Conservation (phyloP, 2,329 filamentous ascomycete genomes). For the Fusarium abutilonis region DNA sequence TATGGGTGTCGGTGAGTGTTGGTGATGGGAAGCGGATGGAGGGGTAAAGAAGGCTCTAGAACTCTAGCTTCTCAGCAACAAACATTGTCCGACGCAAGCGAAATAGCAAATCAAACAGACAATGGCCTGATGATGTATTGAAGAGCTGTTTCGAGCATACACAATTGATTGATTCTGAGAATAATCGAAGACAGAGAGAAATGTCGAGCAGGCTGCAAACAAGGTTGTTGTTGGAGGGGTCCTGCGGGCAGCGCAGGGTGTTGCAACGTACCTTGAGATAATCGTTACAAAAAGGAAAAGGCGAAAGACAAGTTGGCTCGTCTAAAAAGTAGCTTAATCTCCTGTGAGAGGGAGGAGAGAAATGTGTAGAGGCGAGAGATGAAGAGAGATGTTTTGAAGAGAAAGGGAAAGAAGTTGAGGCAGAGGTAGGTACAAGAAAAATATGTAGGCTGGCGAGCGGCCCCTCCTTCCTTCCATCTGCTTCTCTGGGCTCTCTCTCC, state of each 20-base stretch:
- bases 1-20: slow-evolving; percentile 12
- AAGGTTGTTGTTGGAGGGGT: slow-evolving; percentile 19
- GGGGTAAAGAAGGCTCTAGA: slow-evolving; percentile 33
- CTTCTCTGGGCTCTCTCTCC: slow-evolving; percentile 31
- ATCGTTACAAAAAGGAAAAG: slow-evolving; percentile 41
- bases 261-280: slow-evolving; percentile 42
- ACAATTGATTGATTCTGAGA: no score
- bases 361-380: slow-evolving; percentile 27
- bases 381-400: slow-evolving; percentile 38
- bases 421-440: slow-evolving; percentile 50
- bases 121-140: no score
- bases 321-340: slow-evolving; percentile 40
- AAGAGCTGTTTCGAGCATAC: no score
- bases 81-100: not conserved
- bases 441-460: slow-evolving; percentile 44
- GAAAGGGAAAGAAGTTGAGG: slow-evolving; percentile 40
- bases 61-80: slow-evolving; percentile 12
- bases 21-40: slow-evolving; percentile 25
- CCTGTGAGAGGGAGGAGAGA: slow-evolving; percentile 35
- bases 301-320: slow-evolving; percentile 41
- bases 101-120: not conserved
- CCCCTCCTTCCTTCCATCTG: slow-evolving; percentile 45
- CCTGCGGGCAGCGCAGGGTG: slow-evolving; percentile 4
- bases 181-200: no score
- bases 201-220: not conserved